These are phyloP conservation scores for Komagataella phaffii DNA, from an alignment of 805 yeast species.

Conservation along the genomic window DNA sequence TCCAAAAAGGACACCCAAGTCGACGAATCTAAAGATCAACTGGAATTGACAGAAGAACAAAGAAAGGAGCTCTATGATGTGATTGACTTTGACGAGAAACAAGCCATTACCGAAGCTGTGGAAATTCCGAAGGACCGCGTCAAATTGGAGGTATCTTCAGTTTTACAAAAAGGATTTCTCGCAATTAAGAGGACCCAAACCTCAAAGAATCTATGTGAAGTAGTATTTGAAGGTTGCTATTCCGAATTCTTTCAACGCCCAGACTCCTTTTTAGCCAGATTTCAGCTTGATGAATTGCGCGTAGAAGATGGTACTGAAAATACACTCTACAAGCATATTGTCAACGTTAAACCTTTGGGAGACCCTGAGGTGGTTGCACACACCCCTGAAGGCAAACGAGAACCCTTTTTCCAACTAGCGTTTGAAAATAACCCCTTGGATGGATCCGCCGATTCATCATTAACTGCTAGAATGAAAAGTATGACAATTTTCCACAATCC, in stretches of 20 bases:
- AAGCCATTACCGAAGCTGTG: conserved; percentile 32
- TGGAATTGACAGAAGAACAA: conserved; percentile 70
- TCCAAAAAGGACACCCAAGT: conserved; percentile 6
- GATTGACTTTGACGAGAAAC: conserved; percentile 74
- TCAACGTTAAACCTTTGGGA: conserved; percentile 60
- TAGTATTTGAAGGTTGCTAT: conserved; percentile 72
- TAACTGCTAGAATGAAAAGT: conserved; percentile 64
- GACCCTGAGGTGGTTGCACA: conserved; percentile 18
- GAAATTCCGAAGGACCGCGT: conserved; percentile 66
- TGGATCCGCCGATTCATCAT: conserved; percentile 66
- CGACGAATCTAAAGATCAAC: conserved; percentile 16
- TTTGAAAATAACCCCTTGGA: conserved; percentile 85
- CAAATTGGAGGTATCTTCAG: conserved; percentile 51
- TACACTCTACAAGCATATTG: conserved; percentile 76
- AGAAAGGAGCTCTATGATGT: conserved; percentile 84
- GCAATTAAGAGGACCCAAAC: conserved; percentile 33
- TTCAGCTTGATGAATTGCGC: conserved; percentile 67
- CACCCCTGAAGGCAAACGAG: conserved; percentile 10
- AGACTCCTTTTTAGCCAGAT: conserved; percentile 59
- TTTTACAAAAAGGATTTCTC: conserved; percentile 67
- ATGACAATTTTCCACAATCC: conserved; percentile 87
- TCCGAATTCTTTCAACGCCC: conserved; percentile 65
- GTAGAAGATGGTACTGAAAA: conserved; percentile 79
- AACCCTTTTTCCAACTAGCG: conserved; percentile 69
- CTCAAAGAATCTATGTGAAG: conserved; percentile 48